Conservation (phyloP, 1,284 basidiomycete genomes). For the Tilletia caries region DNA sequence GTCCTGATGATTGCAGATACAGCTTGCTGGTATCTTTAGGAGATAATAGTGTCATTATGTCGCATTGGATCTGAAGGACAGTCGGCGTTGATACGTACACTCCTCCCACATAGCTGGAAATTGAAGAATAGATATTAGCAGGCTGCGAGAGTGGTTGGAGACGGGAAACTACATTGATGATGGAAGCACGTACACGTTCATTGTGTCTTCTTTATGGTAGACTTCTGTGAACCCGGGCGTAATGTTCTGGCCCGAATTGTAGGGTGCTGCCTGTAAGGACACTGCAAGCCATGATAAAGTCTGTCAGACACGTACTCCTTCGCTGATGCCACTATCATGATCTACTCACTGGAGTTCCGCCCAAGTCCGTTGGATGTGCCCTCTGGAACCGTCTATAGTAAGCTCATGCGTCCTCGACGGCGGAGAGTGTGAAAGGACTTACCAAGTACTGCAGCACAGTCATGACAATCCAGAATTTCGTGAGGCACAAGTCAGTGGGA, state of each 20-base stretch:
- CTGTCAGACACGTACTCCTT: too few relatives aligned
- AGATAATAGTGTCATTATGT: not conserved
- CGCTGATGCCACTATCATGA: too few relatives aligned
- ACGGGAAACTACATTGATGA: too few relatives aligned
- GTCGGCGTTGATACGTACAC: not conserved
- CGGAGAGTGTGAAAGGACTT: not conserved
- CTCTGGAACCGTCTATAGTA: not conserved
- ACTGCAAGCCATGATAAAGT: too few relatives aligned
- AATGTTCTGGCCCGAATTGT: not conserved
- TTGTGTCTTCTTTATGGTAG: not conserved
- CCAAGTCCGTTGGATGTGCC: not conserved
- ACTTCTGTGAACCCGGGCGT: not conserved
- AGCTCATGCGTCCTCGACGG: not conserved
- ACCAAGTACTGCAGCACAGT: not conserved
- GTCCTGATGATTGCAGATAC: not conserved
- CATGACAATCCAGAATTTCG: too few relatives aligned
- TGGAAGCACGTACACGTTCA: not conserved
- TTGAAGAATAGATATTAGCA: too few relatives aligned
- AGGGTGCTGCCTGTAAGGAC: too few relatives aligned
- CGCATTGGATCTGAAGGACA: not conserved
- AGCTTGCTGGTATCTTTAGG: not conserved
- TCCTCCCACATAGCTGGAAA: not conserved
- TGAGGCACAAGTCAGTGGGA: too few relatives aligned
- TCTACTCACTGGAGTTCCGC: not conserved
- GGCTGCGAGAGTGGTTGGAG: too few relatives aligned